phyloP scores from a whole-genome alignment of 495 filamentous ascomycete species.

The Podospora didyma region DNA sequence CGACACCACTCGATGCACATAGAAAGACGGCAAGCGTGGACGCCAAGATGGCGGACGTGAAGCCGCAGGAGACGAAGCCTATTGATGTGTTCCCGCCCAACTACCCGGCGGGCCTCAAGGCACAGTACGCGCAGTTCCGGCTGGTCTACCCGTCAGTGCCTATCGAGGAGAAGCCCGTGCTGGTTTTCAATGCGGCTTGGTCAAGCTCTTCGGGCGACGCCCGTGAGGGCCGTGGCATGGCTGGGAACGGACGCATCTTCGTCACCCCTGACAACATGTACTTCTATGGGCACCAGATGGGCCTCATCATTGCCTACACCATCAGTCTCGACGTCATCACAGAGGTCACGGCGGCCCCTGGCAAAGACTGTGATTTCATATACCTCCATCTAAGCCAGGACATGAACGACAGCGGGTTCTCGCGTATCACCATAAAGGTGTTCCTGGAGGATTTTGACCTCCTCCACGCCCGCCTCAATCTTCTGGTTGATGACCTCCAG shows the following conservation, averaged over 20 bases:
- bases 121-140: constrained; percentile 90
- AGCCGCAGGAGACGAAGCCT: constrained; percentile 35
- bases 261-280: constrained; percentile 82
- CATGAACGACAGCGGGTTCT: constrained; percentile 57
- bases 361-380: constrained; percentile 88
- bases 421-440: constrained; percentile 78
- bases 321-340: constrained; percentile 68
- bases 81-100: constrained; percentile 68
- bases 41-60: constrained; percentile 41
- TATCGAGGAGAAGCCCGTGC: constrained; percentile 68
- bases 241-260: constrained; percentile 73
- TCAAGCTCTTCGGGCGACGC: constrained; percentile 36
- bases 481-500: constrained; percentile 71
- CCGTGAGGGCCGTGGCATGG: constrained; percentile 32
- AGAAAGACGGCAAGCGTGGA: constrained; percentile 81
- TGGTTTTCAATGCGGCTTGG: constrained; percentile 60
- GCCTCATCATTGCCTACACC: constrained; percentile 79
- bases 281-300: constrained; percentile 93
- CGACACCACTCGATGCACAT: constrained; percentile 42
- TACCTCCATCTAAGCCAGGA: constrained; percentile 74
- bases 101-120: constrained; percentile 78
- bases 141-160: constrained; percentile 81
- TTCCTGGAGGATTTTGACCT: constrained; percentile 86
- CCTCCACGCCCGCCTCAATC: constrained; percentile 78
- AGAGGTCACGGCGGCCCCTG: constrained; percentile 86